Percentiles rank a stretch among this genome's conserved stretches.
phyloP scores from a whole-genome alignment of 306 rosid genomes.

The Dryas drummondii region DNA sequence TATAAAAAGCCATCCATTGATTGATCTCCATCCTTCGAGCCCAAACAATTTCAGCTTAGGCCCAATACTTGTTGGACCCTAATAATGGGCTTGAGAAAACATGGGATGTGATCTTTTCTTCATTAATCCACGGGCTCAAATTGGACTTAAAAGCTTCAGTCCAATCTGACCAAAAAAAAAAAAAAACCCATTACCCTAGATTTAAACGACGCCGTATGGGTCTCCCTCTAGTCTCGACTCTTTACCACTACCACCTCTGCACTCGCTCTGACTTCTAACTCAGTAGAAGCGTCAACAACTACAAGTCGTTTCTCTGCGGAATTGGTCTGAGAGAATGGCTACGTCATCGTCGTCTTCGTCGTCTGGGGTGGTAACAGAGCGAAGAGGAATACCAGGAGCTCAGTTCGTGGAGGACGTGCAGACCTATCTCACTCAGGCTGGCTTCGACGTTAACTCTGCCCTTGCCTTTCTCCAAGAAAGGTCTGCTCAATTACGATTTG shows the following conservation, averaged over 20 bases:
- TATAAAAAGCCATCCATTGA: no score
- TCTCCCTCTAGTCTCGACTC: neutral
- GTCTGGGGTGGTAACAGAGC: constrained; percentile 46
- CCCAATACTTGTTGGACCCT: no score
- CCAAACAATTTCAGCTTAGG: no score
- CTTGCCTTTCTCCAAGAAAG: constrained; percentile 72
- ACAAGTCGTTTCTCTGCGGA: constrained; percentile 1
- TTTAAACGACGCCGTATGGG: constrained; percentile 3
- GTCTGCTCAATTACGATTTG: constrained; percentile 24
- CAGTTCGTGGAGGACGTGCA: constrained; percentile 91
- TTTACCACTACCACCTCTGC: neutral
- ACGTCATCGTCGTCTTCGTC: constrained; percentile 44
- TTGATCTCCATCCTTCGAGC: no score
- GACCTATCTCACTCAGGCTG: constrained; percentile 64
- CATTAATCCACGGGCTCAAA: neutral
- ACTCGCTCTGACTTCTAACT: neutral
- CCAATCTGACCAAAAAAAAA: neutral
- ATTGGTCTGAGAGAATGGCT: constrained; percentile 34
- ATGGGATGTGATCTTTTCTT: no score
- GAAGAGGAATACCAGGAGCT: constrained; percentile 96
- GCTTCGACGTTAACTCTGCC: constrained; percentile 68
- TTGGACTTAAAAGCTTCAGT: neutral
- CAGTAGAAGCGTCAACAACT: neutral
- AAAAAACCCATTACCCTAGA: neutral
- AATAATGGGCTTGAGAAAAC: no score